Base-by-base conservation (phyloP, 192 early-diverging fungal species). In the Coemansia reversa region DNA sequence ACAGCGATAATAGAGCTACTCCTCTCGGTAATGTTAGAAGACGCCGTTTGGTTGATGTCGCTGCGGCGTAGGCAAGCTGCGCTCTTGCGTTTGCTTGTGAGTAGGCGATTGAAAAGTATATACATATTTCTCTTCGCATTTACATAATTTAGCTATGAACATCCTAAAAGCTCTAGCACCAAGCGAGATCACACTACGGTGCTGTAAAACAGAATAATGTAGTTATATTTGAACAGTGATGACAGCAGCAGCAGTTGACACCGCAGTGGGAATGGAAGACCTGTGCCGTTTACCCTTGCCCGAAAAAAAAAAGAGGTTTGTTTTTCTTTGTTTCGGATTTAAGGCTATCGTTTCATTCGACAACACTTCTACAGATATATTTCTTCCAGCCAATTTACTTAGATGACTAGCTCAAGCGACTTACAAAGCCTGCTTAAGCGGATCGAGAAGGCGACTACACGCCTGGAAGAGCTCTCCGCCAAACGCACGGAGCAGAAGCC, bases 371-470 rank as follows among this genome's bases (percentile, higher is more conserved):
- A 50, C 18, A 24, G n/a, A 29, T 6, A 55, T 14, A 12, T 19
- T 42, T 19, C 28, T 23, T 54, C 14, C 2, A 16, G 14, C 20
- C 20, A 14, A 18, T 45, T 45, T 11, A 4, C 3, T 14, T 61
- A 70, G 77, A 80, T 80, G 77, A 64, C 77, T 18, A 67, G 35
- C 54, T 56, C 79, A 30, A 76, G 23, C 49, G 74, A 81, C 79
- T 60, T 84, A 20, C 63, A 70, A 11, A 83, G 83, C 45, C 87
- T 99, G 51, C 81, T 98, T 58, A 93, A 89, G 83, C 88, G 97
- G 28, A 84, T 99, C 30, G 97, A 99, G 79, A 85, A 89, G 22
- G 95, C 94, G 56, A 95, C 95, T 14, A 80, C 86, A 8, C 90
- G 93, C 42, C 85, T 99, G 24, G 97, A 99, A 62, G 91, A 92